Conservation (phyloP, 345 rosid genomes). For the Adansonia digitata region DNA sequence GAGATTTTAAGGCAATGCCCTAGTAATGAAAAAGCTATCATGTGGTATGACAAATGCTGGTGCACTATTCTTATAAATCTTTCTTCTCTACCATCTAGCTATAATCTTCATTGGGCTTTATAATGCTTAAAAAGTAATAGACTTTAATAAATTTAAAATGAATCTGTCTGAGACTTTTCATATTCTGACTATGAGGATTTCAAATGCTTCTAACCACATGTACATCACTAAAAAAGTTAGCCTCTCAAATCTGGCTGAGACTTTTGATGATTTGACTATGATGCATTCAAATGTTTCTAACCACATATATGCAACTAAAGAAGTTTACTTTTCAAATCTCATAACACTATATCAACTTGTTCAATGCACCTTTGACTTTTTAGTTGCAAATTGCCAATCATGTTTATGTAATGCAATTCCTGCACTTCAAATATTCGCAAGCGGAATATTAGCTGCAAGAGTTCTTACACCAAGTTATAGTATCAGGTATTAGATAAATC, state of each 20-base stretch:
- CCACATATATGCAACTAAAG: not conserved
- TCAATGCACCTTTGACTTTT: constrained; percentile 1
- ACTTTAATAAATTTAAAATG: not conserved
- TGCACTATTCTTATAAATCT: not conserved
- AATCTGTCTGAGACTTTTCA: too few species aligned
- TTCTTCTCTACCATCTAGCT: not conserved
- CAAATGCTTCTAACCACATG: too few species aligned
- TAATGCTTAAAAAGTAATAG: too few species aligned
- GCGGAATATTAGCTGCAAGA: not conserved
- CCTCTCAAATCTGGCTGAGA: not conserved
- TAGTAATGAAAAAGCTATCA: not conserved
- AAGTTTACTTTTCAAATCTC: not conserved
- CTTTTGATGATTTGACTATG: not conserved
- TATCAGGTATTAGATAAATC: not conserved
- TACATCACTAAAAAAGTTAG: too few species aligned
- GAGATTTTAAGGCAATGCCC: not conserved
- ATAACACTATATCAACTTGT: not conserved
- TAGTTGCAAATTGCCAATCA: not conserved
- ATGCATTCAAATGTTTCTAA: not conserved
- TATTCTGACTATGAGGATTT: too few species aligned
- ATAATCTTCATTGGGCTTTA: not conserved
- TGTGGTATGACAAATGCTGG: not conserved
- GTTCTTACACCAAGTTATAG: not conserved
- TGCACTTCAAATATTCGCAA: not conserved
- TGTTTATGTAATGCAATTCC: not conserved